Conservation (phyloP, 805 yeast genomes). For the Debaryomyces prosopidis region DNA sequence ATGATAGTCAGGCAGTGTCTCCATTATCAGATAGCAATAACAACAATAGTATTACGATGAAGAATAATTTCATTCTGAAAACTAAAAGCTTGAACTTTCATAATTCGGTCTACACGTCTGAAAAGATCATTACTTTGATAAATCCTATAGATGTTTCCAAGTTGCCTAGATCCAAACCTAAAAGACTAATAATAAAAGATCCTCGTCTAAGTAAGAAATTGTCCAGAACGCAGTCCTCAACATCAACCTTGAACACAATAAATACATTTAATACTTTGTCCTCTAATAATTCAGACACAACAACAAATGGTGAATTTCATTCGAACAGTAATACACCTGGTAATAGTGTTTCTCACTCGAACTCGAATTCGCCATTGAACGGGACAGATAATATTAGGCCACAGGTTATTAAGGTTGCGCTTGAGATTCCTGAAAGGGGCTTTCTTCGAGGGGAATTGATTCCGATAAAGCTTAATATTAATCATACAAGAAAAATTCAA, state of each 20-base stretch:
- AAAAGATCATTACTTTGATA: slow-evolving; percentile 57
- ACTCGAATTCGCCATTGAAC: neutral
- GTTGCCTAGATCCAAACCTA: slow-evolving; percentile 67
- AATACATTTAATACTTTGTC: slow-evolving; percentile 32
- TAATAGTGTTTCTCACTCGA: neutral
- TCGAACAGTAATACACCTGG: neutral
- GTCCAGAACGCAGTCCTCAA: slow-evolving; percentile 36
- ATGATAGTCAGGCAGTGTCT: slow-evolving; percentile 16
- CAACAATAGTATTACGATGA: slow-evolving; percentile 11
- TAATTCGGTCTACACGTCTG: slow-evolving; percentile 45
- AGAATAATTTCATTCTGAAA: slow-evolving; percentile 15
- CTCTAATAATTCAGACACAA: slow-evolving; percentile 30
- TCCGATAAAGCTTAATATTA: slow-evolving; percentile 65
- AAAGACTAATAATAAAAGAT: slow-evolving; percentile 60
- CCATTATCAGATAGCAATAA: slow-evolving; percentile 12
- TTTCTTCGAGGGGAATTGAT: slow-evolving; percentile 77
- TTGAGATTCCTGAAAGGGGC: slow-evolving; percentile 58
- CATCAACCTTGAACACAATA: slow-evolving; percentile 31
- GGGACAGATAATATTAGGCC: slow-evolving; percentile 7
- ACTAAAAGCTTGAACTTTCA: slow-evolving; percentile 26
- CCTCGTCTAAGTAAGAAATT: slow-evolving; percentile 32
- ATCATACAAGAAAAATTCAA: slow-evolving; percentile 70
- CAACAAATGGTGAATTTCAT: slow-evolving; percentile 4
- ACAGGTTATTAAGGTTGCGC: slow-evolving; percentile 34
- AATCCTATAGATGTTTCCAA: slow-evolving; percentile 74